phyloP scores from a whole-genome alignment of 2,329 filamentous ascomycete genomes.

The Cytospora piceae region DNA sequence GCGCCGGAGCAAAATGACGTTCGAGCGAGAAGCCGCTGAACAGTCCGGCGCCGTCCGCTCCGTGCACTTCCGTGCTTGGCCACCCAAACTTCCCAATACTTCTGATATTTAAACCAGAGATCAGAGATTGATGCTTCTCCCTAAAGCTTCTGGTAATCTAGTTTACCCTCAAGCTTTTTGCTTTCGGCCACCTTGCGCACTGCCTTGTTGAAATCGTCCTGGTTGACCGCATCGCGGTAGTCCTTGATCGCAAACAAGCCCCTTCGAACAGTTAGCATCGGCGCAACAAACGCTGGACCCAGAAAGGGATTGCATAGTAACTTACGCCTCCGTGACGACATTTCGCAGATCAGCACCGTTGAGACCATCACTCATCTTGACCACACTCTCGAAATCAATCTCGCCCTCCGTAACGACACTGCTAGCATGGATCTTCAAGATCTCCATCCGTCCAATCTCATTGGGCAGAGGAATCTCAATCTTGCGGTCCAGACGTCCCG shows the following conservation, averaged over 20 bases:
- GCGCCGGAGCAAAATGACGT: background rate
- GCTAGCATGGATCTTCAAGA: slow-evolving; percentile 94
- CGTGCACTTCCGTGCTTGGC: background rate
- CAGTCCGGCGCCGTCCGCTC: background rate
- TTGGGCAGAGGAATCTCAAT: slow-evolving; percentile 97
- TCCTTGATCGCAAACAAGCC: slow-evolving; percentile 98
- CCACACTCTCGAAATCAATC: slow-evolving; percentile 97
- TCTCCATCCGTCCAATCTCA: slow-evolving; percentile 93
- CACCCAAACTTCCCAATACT: background rate
- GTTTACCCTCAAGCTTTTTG: slow-evolving; percentile 98
- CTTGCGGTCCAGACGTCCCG: slow-evolving; percentile 93
- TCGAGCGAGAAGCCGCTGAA: background rate
- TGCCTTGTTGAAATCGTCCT: slow-evolving; percentile 99
- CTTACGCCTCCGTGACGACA: slow-evolving; percentile 97
- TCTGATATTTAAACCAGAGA: no score
- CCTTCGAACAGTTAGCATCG: slow-evolving; percentile 48
- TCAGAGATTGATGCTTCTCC: background rate
- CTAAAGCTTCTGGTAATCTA: slow-evolving; percentile 49
- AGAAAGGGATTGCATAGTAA: slow-evolving; percentile 35
- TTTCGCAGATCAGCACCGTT: slow-evolving; percentile 98
- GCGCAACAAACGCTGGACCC: slow-evolving; percentile 29
- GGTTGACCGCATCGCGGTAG: slow-evolving; percentile 92
- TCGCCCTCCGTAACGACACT: slow-evolving; percentile 90
- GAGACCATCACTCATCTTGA: slow-evolving; percentile 99
- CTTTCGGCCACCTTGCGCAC: slow-evolving; percentile 95